phyloP scores from a whole-genome alignment of 2,329 filamentous ascomycete genomes.

The Colletotrichum filicis region DNA sequence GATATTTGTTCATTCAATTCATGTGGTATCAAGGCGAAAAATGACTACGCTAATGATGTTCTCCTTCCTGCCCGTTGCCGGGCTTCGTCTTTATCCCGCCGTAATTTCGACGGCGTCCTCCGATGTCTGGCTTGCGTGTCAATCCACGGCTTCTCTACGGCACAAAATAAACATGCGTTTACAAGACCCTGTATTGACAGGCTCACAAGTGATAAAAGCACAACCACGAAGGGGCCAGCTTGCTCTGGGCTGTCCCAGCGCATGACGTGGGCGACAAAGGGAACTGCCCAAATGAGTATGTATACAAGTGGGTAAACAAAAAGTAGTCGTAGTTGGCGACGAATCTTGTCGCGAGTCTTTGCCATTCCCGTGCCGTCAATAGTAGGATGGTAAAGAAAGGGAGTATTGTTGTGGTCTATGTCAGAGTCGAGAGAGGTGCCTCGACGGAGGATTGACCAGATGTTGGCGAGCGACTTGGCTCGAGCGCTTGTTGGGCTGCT shows the following conservation, averaged over 20 bases:
- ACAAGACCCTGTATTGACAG: constrained; percentile 74
- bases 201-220: constrained; percentile 65
- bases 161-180: constrained; percentile 75
- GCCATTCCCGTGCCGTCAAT: constrained; percentile 43
- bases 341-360: constrained; percentile 64
- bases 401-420: constrained; percentile 22
- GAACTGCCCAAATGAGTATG: constrained; percentile 76
- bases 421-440: constrained; percentile 32
- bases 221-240: constrained; percentile 62
- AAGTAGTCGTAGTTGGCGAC: constrained; percentile 75
- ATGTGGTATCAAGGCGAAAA: constrained; percentile 32
- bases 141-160: constrained; percentile 77
- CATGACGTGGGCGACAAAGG: constrained; percentile 73
- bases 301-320: constrained; percentile 84
- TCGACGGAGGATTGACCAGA: constrained; percentile 39
- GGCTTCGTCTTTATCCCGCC: constrained; percentile 27
- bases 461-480: constrained; percentile 39
- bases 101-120: constrained; percentile 19
- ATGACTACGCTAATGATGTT: constrained; percentile 31
- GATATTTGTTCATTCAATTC: constrained; percentile 14
- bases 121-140: constrained; percentile 16
- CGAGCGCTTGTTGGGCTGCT: constrained; percentile 30
- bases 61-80: constrained; percentile 22
- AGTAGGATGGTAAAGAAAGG: constrained; percentile 34
- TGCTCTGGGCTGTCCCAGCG: constrained; percentile 57